Evolutionary conservation across 2,329 filamentous ascomycete genomes (phyloP).

Genomic region (Anisogramma anomala): DNA sequence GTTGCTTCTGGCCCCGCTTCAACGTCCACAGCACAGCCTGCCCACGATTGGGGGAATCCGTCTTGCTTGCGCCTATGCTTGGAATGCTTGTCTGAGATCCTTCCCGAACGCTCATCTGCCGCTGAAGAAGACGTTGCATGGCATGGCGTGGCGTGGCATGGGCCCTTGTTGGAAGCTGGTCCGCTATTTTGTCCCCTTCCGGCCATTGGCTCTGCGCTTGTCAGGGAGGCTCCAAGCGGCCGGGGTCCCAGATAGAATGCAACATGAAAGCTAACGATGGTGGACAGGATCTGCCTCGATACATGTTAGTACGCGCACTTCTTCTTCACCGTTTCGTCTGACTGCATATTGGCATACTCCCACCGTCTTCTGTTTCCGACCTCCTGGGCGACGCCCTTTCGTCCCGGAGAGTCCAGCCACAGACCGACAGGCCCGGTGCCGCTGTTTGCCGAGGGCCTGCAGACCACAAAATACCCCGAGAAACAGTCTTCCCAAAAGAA

Average conservation of each 20-base stretch:
- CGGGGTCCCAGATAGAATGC: slow-evolving; percentile 1
- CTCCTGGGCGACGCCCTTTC: too few species aligned
- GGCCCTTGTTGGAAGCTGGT: not conserved
- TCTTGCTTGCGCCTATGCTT: not conserved
- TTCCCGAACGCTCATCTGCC: not conserved
- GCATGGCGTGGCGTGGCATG: not conserved
- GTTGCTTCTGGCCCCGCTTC: not conserved
- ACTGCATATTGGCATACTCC: not conserved
- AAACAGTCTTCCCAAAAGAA: not conserved
- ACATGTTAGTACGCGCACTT: slow-evolving; percentile 12
- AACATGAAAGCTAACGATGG: slow-evolving; percentile 10
- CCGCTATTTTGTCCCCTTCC: not conserved
- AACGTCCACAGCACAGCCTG: not conserved
- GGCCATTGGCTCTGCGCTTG: slow-evolving; percentile 3
- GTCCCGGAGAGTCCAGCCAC: not conserved
- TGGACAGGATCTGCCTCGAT: slow-evolving; percentile 6
- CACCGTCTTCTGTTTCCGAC: too few species aligned
- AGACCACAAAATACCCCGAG: not conserved
- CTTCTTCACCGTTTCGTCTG: slow-evolving; percentile 7
- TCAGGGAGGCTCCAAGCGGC: too few species aligned
- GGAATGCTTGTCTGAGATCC: not conserved
- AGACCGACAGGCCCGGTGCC: not conserved
- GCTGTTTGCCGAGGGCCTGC: not conserved
- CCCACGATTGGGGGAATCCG: not conserved
- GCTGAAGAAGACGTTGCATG: slow-evolving; percentile 8